Evolutionary conservation across 345 rosid genomes (phyloP), one percentile per base, ranked within the genome.

Genomic region (Citrus medica): DNA sequence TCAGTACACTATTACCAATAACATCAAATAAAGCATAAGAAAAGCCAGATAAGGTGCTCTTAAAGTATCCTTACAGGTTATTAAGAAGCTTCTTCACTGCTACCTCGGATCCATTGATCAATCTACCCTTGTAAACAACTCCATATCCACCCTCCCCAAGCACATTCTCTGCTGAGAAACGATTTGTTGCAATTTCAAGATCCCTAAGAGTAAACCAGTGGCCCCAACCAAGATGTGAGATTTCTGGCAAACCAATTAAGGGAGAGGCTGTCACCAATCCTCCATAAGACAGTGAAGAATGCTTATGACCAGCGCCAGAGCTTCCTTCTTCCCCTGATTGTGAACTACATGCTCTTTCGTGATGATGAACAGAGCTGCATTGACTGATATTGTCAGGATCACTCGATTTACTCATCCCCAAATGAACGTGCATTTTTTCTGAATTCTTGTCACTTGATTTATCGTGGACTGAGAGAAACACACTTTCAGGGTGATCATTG

Each of bases 71-170:
- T 88, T 87, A 94, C 99, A 92, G 80, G 85, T 96, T 96, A 83
- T 96, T 96, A 28, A 96, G 97, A 83, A 96, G 91, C 87, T 90
- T 96, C 90, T 96, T 96, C 74, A 96, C 99, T 28, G 98, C 99
- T 70, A 96, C 98, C 73, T 94, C 97, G 9, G 93, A 89, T 74
- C 99, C 98, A 82, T 96, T 96, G 22, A 92, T 87, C 69, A 96
- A 90, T 82, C 62, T 92, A 71, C 98, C 99, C 79, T 77, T 83
- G 81, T 96, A 94, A 79, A 96, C 98, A 79, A 96, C 89, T 79
- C 99, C 99, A 84, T 96, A 96, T 77, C 99, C 99, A 73, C 99
- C 99, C 82, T 96, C 99, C 40, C 99, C 99, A 67, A 96, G 80
- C 56, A 96, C 92, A 89, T 96, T 92, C 78, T 89, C 95, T 0